phyloP scores from a whole-genome alignment of 805 yeast species.

The Ogataea corticis region DNA sequence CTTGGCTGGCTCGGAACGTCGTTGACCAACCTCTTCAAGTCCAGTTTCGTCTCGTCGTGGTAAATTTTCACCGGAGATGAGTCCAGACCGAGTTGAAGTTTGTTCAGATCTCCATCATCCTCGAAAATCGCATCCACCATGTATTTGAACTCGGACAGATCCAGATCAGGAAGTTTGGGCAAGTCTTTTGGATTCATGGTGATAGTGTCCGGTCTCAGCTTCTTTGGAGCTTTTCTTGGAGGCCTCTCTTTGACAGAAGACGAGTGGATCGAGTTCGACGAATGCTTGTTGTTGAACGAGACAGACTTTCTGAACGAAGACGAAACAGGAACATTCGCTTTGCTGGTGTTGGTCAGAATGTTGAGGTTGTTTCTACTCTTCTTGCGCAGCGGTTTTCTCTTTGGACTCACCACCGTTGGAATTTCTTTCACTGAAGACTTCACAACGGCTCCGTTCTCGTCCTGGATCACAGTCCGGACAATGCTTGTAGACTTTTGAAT shows the following conservation, averaged over 20 bases:
- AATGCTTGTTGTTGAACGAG: slow-evolving; percentile 38
- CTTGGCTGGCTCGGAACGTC: not conserved
- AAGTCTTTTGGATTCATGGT: slow-evolving; percentile 27
- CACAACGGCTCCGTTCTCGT: slow-evolving; percentile 34
- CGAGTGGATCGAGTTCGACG: slow-evolving; percentile 8
- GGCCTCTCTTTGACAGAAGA: not conserved
- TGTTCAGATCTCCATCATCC: not conserved
- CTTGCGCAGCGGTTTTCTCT: slow-evolving; percentile 15
- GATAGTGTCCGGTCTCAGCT: not conserved
- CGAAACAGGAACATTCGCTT: slow-evolving; percentile 40
- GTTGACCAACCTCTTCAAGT: not conserved
- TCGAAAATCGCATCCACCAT: slow-evolving; percentile 35
- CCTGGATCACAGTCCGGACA: slow-evolving; percentile 35
- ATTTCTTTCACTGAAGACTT: slow-evolving; percentile 32
- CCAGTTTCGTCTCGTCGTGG: slow-evolving; percentile 10
- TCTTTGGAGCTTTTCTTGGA: not conserved
- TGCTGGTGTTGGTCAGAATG: slow-evolving; percentile 18
- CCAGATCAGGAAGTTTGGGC: slow-evolving; percentile 31
- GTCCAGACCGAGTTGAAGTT: slow-evolving; percentile 2
- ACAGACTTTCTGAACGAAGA: slow-evolving; percentile 51
- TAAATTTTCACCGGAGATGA: slow-evolving; percentile 1
- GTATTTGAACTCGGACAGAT: slow-evolving; percentile 31
- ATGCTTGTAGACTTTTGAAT: slow-evolving; percentile 30
- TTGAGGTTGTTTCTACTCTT: slow-evolving; percentile 13
- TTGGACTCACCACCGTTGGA: slow-evolving; percentile 33